Percentiles rank a stretch among this genome's conserved stretches.
Evolutionary conservation across 2,329 filamentous ascomycete genomes (phyloP).

Genomic region (Phaeosphaeria sp.): DNA sequence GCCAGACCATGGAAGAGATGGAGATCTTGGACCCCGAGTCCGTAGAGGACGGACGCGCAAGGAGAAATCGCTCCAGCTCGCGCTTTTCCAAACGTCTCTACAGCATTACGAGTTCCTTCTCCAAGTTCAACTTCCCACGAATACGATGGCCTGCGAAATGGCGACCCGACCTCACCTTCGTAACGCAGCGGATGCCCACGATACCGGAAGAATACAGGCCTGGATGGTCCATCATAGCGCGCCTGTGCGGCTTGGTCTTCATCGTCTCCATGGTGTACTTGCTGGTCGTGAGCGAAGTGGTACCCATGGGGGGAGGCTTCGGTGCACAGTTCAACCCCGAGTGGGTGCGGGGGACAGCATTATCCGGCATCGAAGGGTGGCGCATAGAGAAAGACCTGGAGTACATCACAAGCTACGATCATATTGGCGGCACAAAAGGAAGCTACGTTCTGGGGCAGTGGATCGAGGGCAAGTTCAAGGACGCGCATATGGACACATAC

Average conservation of each 20-base stretch:
- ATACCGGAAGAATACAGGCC: constrained; percentile 58
- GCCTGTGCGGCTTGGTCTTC: constrained; percentile 75
- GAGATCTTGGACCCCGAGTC: constrained; percentile 47
- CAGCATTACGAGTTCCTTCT: constrained; percentile 63
- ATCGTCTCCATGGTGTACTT: constrained; percentile 81
- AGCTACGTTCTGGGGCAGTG: constrained; percentile 87
- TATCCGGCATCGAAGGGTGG: constrained; percentile 72
- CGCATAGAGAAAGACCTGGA: constrained; percentile 70
- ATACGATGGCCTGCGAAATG: constrained; percentile 37
- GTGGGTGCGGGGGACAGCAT: constrained; percentile 76
- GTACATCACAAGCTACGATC: constrained; percentile 83
- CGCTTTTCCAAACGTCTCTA: constrained; percentile 63
- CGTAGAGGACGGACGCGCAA: constrained; percentile 36
- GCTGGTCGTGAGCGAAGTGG: constrained; percentile 84
- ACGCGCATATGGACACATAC: constrained; percentile 76
- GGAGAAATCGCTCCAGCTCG: constrained; percentile 41
- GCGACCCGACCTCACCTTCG: constrained; percentile 29
- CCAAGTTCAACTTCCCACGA: constrained; percentile 59
- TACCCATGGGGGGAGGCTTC: constrained; percentile 66
- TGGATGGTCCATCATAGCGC: constrained; percentile 71
- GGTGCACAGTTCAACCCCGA: constrained; percentile 82
- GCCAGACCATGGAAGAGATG: constrained; percentile 82
- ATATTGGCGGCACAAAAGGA: constrained; percentile 92
- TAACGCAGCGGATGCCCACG: constrained; percentile 48
- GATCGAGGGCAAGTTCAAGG: constrained; percentile 77